Percentiles rank a stretch among this genome's conserved stretches.
These are phyloP conservation scores for Cryptococcus sp. DNA, from an alignment of 1,284 basidiomycete species.

Conservation along the genomic window DNA sequence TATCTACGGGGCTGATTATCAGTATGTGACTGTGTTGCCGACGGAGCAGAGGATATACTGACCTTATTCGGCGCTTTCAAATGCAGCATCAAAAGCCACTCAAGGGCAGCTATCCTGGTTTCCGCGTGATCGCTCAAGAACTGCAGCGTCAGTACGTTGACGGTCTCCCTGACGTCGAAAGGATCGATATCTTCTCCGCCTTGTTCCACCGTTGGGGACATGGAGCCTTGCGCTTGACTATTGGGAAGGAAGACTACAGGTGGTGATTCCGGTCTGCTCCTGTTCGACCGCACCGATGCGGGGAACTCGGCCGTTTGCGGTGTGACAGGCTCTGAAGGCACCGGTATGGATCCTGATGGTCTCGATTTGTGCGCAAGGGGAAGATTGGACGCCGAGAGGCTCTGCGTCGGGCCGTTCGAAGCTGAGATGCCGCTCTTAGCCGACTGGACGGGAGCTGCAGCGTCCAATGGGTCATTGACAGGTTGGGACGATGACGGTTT, in stretches of 20 bases:
- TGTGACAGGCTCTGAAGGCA: constrained; percentile 53
- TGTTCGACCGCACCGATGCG: constrained; percentile 16
- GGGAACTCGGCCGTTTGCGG: constrained; percentile 45
- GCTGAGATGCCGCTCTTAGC: constrained; percentile 1
- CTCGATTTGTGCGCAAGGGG: constrained; percentile 19
- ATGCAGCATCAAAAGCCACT: constrained; percentile 99
- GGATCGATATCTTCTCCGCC: constrained; percentile 62
- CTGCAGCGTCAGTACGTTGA: constrained; percentile 88
- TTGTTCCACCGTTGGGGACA: constrained; percentile 28
- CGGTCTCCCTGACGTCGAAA: constrained; percentile 90
- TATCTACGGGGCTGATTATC: constrained; percentile 60
- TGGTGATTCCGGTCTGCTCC: constrained; percentile 34
- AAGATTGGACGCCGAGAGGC: constrained; percentile 13
- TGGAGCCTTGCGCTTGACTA: background rate
- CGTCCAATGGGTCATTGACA: constrained; percentile 39
- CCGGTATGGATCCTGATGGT: constrained; percentile 39
- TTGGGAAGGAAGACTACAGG: background rate
- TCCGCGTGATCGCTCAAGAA: constrained; percentile 96
- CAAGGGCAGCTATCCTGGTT: constrained; percentile 89
- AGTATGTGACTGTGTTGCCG: background rate
- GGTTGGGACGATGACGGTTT: constrained; percentile 11
- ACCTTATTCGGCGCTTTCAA: constrained; percentile 95
- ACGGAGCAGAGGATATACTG: constrained; percentile 8
- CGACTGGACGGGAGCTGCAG: constrained; percentile 4
- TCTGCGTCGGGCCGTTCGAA: constrained; percentile 9